Evolutionary conservation across 371 early-diverging fungal species (phyloP), one percentile per base, ranked within the genome.

Genomic region (Saksenaea oblongispora): DNA sequence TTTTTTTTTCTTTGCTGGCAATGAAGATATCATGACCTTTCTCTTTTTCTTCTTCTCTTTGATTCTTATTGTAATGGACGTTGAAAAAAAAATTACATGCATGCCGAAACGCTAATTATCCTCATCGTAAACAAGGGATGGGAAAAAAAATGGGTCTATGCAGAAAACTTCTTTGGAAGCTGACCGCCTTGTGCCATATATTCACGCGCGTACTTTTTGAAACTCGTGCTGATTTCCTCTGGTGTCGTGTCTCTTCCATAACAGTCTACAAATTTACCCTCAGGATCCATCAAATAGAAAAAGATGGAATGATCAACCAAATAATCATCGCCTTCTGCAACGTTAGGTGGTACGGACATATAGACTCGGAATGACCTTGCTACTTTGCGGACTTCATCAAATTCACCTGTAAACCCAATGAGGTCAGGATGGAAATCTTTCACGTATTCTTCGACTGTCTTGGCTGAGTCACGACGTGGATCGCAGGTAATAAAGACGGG

Each of bases 231-330:
- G 60, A 91, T 89, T 47, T 82, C 77, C 31, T 83, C 78, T 0
- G 89, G 85, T 5, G 86, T 79, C 34, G 84, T 81, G 64, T 92
- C 91, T 69, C 89, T 90, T 15, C 95, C 95, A 71, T 92, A 98
- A 54, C 92, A 92, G 35, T 95, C 93, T 17, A 95, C 84, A 73
- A 96, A 98, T 65, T 88, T 76, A 58, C 98, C 98, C 41, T 93
- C 85, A 11, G 95, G 97, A 63, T 92, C 94, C 90, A 98, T 93
- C 27, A 98, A 79, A 69, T 97, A 98, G 65, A 97, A 94, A 82
- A 97, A 98, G 72, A 98, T 98, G 44, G 96, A 95, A 75, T 98
- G 99, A 66, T 98, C 99, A 8, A 98, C 98, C 35, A 98, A 72
- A 65, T 98, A 98, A 67, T 98, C 98, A 58, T 93, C 90, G 15